Evolutionary conservation across 1,139 yeast species (phyloP).

Genomic region (Yamadazyma songkhlaensis): DNA sequence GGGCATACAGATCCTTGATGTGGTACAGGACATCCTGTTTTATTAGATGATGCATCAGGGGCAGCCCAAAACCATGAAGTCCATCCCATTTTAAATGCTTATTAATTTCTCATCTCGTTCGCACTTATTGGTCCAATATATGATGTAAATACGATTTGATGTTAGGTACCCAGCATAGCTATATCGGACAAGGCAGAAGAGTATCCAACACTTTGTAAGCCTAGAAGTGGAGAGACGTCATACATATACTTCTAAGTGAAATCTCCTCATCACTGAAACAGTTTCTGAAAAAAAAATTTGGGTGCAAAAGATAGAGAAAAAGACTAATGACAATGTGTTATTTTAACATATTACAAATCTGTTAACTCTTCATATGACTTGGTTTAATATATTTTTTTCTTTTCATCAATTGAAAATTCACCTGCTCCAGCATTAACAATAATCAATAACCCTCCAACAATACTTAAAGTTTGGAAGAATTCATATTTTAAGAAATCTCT

Average conservation of each 20-base stretch:
- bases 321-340: too few relatives aligned
- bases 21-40: slow-evolving; percentile 4
- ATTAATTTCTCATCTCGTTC: neutral
- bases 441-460: slow-evolving; percentile 88
- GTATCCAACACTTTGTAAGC: too few relatives aligned
- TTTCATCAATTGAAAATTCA: slow-evolving; percentile 87
- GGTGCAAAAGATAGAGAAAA: too few relatives aligned
- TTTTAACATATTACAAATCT: too few relatives aligned
- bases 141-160: too few relatives aligned
- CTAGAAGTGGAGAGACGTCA: too few relatives aligned
- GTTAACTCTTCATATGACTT: neutral
- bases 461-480: slow-evolving; percentile 90
- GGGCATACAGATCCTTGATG: slow-evolving; percentile 1
- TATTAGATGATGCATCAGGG: neutral
- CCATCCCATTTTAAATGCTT: slow-evolving; percentile 4
- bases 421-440: slow-evolving; percentile 98
- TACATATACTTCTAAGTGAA: too few relatives aligned
- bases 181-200: too few relatives aligned
- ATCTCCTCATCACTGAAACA: too few relatives aligned
- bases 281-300: too few relatives aligned
- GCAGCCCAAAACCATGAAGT: slow-evolving; percentile 8
- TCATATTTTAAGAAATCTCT: slow-evolving; percentile 92
- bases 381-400: slow-evolving; percentile 79
- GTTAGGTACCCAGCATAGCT: too few relatives aligned
- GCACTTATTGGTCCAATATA: too few relatives aligned